These are phyloP conservation scores for Phaeoacremonium minimum DNA, from an alignment of 2,329 filamentous ascomycete genomes.

Conservation along the genomic window DNA sequence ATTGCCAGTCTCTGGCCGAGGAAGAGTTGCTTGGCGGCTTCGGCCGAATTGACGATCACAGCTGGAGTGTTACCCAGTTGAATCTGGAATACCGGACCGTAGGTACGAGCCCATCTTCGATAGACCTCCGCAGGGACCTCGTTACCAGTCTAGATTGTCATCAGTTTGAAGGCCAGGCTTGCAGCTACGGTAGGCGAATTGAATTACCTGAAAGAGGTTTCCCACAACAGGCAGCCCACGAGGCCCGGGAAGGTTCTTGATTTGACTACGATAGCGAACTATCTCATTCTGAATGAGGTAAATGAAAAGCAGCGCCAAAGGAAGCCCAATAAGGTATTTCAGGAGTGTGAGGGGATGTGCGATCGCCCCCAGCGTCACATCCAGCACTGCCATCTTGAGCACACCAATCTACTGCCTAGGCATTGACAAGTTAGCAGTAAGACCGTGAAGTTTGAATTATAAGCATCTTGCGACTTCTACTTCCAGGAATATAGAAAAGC, in stretches of 20 bases:
- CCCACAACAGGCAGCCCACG: conserved; percentile 12
- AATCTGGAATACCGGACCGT: conserved; percentile 26
- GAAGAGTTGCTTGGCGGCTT: conserved; percentile 60
- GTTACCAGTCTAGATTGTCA: no score
- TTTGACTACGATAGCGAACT: conserved; percentile 9
- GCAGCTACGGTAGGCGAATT: no score
- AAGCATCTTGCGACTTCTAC: not conserved
- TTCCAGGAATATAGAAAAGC: not conserved
- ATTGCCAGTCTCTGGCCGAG: conserved; percentile 62
- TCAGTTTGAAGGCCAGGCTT: no score
- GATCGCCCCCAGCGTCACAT: not conserved
- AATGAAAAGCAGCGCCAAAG: conserved; percentile 1
- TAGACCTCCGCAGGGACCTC: conserved; percentile 16
- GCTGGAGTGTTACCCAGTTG: conserved; percentile 46
- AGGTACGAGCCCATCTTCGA: conserved; percentile 19
- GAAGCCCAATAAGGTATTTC: not conserved
- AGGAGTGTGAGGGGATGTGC: not conserved
- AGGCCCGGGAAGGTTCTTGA: conserved; percentile 12
- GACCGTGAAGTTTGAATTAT: not conserved
- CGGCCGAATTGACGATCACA: conserved; percentile 63
- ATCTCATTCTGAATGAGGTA: conserved; percentile 12
- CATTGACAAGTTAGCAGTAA: not conserved
- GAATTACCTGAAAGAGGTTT: conserved; percentile 13
- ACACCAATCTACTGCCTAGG: not conserved
- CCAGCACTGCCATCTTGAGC: not conserved